Base-by-base conservation (phyloP, 306 rosid genomes). In the Purshia tridentata region DNA sequence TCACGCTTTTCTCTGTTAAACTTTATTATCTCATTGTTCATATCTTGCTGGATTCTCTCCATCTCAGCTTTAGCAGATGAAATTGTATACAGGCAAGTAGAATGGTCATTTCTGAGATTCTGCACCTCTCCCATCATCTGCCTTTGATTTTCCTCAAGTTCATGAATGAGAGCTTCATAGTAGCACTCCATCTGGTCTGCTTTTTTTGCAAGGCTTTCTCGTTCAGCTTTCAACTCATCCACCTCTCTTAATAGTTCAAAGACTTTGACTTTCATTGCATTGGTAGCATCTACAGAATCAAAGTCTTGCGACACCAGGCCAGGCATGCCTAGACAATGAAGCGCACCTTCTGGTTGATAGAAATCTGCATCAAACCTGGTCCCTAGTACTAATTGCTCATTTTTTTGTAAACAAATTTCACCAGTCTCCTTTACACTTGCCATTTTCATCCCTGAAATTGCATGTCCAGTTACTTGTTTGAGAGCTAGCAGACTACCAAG, bases 111-210 rank as follows among this genome's bases (percentile, higher is more conserved):
- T 77, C 96, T 81, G 66, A 95, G 90, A 85, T 72, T 91, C 87
- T 95, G 98, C 88, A 95, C 81, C 86, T 95, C 98, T 62, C 83
- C 98, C 88, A 95, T 85, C 96, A 95, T 83, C 87, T 84, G 96
- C 77, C 98, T 84, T 77, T 95, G 99, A 77, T 77, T 95, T 88
- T 90, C 98, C 87, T 95, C 99, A 75, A 95, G 96, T 80, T 95
- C 99, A 77, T 90, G 97, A 76, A 95, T 86, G 59, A 95, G 96
- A 84, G 98, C 97, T 88, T 95, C 99, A 59, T 95, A 95, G 80
- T 95, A 95, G 88, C 98, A 91, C 84, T 95, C 99, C 99, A 95
- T 95, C 92, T 91, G 98, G 77, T 88, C 99, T 91, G 91, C 92
- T 90, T 95, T 95, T 62, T 81, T 85, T 29, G 82, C 87, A 72